Percentiles rank a stretch among this genome's conserved stretches.
Conservation (phyloP, 2,329 filamentous ascomycete species). For the Uncinocarpus reesii region DNA sequence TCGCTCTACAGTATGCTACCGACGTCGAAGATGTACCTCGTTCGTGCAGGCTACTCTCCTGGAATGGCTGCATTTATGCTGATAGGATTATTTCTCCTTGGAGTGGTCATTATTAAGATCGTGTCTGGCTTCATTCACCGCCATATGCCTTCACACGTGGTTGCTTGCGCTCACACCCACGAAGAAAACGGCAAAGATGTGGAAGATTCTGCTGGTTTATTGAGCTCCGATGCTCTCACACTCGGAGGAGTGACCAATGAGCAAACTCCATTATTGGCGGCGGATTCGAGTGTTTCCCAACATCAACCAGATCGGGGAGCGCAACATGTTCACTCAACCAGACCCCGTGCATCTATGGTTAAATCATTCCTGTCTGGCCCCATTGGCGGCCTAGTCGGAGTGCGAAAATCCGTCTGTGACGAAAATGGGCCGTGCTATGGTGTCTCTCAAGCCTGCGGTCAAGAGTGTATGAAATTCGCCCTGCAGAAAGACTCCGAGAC, state of each 20-base stretch:
- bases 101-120: conserved; percentile 39
- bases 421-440: conserved; percentile 52
- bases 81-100: conserved; percentile 40
- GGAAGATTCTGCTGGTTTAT: conserved; percentile 18
- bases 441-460: conserved; percentile 51
- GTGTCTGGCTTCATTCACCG: conserved; percentile 38
- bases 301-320: not conserved
- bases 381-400: conserved; percentile 15
- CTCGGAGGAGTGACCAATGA: not conserved
- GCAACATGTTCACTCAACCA: not conserved
- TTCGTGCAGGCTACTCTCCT: conserved; percentile 55
- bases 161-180: conserved; percentile 42
- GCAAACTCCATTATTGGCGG: conserved; percentile 8
- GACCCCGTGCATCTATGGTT: conserved; percentile 9
- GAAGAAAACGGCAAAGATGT: conserved; percentile 28
- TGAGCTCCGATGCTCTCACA: not conserved
- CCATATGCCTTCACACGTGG: conserved; percentile 41
- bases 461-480: conserved; percentile 47
- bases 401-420: conserved; percentile 36
- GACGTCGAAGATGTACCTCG: conserved; percentile 68
- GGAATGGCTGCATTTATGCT: conserved; percentile 49
- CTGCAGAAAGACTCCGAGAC: conserved; percentile 17
- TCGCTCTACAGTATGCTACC: conserved; percentile 89
- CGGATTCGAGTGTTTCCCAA: not conserved
- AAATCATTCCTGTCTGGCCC: conserved; percentile 11